These are phyloP conservation scores for Cyberlindnera lachancei DNA, from an alignment of 805 yeast genomes.

Conservation along the genomic window DNA sequence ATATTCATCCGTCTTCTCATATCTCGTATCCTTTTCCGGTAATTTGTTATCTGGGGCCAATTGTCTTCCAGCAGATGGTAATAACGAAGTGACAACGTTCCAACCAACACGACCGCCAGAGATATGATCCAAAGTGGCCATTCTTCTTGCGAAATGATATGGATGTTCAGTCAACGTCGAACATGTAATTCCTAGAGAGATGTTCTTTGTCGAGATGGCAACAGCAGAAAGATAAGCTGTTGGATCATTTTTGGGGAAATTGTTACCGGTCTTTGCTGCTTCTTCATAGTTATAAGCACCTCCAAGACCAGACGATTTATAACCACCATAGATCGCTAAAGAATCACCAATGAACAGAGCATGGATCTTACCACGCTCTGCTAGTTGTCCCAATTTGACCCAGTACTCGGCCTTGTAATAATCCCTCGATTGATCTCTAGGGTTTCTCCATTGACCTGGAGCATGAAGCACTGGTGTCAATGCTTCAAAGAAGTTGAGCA, in stretches of 20 bases:
- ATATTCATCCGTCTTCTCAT: conserved; percentile 37
- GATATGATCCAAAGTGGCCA: conserved; percentile 40
- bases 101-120: conserved; percentile 42
- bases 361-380: conserved; percentile 34
- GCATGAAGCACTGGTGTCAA: conserved; percentile 21
- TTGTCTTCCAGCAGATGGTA: conserved; percentile 39
- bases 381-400: conserved; percentile 31
- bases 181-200: conserved; percentile 36
- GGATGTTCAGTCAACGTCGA: conserved; percentile 41
- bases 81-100: conserved; percentile 38
- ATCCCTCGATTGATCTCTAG: conserved; percentile 19
- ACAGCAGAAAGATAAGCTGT: conserved; percentile 31
- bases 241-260: conserved; percentile 33
- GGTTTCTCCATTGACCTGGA: conserved; percentile 24
- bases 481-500: conserved; percentile 20
- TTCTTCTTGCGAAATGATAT: conserved; percentile 36
- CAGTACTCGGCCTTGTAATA: conserved; percentile 28
- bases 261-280: conserved; percentile 28
- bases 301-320: conserved; percentile 21
- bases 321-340: conserved; percentile 33
- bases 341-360: conserved; percentile 35
- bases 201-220: conserved; percentile 36
- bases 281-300: conserved; percentile 31
- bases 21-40: conserved; percentile 37
- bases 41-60: conserved; percentile 29